Evolutionary conservation across 768 basidiomycete genomes (phyloP), one percentile per base, ranked within the genome.

Genomic region (Flagelloscypha sp.): DNA sequence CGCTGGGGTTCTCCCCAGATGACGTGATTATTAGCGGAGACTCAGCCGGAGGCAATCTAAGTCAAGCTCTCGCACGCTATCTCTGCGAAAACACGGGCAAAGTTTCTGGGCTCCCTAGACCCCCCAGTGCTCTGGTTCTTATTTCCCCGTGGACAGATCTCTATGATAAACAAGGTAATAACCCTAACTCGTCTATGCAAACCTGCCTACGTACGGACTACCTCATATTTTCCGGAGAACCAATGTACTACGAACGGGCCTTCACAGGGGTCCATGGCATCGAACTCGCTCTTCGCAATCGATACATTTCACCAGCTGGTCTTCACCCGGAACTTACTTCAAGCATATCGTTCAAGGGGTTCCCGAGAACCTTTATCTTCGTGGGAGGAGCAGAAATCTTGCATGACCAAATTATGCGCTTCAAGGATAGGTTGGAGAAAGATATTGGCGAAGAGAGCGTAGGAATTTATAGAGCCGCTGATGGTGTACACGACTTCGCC

Each of bases 11-110:
- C 50, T 43, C 61, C 2, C 71, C 83, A 0, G 52, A 59, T 12
- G 59, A 83, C 46, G 78, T 89, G 48, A 64, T 84, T 36, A 33
- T 87, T 15, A 63, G 63, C n/a, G 86, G 85, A 3, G 84, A 89
- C 50, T 87, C 81, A 1, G 83, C 85, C 0, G 85, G 63, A 1
- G 73, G 61, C 4, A 66, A 74, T 49, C 57, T 72, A 20, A 61
- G 59, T 4, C 46, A 67, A 15, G 57, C 58, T 1, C 50, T 67
- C 27, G 54, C 48, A 3, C 65, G 62, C 5, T 62, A 66, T 38
- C 53, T 70, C n/a, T 45, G 60, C 10, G 50, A 57, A 28, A 47
- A 58, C 42, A 46, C 44, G 12, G 27, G 32, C 11, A 23, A 39
- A 7, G 37, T 36, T n/a, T 9, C 12, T 20, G 48, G 44, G 1